Evolutionary conservation across 495 filamentous ascomycete genomes (phyloP), one percentile per base, ranked within the genome.

Genomic region (Polyplosphaeria fusca): DNA sequence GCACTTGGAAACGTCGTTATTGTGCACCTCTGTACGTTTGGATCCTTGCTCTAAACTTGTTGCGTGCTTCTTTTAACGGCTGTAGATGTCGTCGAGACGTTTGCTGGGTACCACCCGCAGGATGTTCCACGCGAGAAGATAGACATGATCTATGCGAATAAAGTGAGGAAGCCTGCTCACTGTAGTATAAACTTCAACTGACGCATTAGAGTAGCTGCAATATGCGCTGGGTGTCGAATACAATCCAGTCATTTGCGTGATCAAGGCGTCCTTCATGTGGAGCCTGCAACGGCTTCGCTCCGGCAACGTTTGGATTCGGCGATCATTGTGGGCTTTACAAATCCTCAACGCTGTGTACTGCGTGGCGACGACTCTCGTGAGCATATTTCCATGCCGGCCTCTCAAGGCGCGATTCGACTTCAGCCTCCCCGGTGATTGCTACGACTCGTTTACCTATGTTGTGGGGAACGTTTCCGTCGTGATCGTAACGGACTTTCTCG

Each of bases 241-340:
- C 53, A 57, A 57, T 24, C 45, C 53, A 5, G 30, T 57, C 22
- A 19, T 57, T 18, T 48, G 44, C 30, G 19, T 57, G 9, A 27
- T 57, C 19, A 57, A 57, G 32, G 35, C 37, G 2, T 57, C 53
- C 14, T 49, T 57, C 23, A 2, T 57, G n/a, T 49, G 43, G 44
- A 47, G 26, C 19, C 53, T 57, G 3, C 43, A 48, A 41, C 42
- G 38, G n/a, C 41, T 57, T 2, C 44, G 53, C 2, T 49, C 53
- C 2, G 22, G 44, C 27, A 57, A 57, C 28, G 16, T 40, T 14
- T 48, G 43, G 53, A 57, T 57, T 3, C 30, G 44, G n/a, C 20
- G 37, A 4, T 48, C 27, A 16, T 22, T 57, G n/a, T 57, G 45
- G 43, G 23, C 23, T 11, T 40, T 57, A 9, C 53, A 48, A 25